These are phyloP conservation scores for Leucosporidium yakuticum DNA, from an alignment of 768 basidiomycete species.

Conservation along the genomic window DNA sequence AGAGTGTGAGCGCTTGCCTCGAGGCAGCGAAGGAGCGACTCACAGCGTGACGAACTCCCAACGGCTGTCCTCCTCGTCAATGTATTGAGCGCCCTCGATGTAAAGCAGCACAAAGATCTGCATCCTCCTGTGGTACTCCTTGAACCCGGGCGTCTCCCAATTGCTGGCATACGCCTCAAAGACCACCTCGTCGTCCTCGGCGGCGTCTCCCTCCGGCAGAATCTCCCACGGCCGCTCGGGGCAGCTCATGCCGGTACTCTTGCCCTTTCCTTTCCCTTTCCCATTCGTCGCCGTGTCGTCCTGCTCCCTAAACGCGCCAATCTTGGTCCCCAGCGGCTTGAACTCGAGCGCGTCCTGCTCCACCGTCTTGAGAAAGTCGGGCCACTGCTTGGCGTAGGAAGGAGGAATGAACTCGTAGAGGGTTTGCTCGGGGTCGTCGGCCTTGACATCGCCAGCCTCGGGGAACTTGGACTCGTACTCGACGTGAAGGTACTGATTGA, in stretches of 20 bases:
- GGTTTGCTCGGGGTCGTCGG: slow-evolving; percentile 79
- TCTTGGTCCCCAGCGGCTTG: slow-evolving; percentile 65
- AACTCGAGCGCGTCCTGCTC: slow-evolving; percentile 73
- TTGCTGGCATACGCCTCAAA: slow-evolving; percentile 90
- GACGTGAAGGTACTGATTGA: slow-evolving; percentile 68
- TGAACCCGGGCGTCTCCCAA: slow-evolving; percentile 79
- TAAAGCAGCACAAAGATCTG: slow-evolving; percentile 90
- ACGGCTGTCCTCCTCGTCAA: slow-evolving; percentile 82
- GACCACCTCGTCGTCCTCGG: slow-evolving; percentile 59
- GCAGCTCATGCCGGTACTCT: slow-evolving; percentile 39
- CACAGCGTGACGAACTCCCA: slow-evolving; percentile 92
- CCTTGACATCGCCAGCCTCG: slow-evolving; percentile 54
- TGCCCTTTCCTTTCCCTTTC: slow-evolving; percentile 56
- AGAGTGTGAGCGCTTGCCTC: not conserved
- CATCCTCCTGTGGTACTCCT: slow-evolving; percentile 84
- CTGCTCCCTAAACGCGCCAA: slow-evolving; percentile 69
- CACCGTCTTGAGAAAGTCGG: slow-evolving; percentile 62
- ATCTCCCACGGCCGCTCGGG: slow-evolving; percentile 27
- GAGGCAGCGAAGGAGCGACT: slow-evolving; percentile 41
- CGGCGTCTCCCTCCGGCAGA: slow-evolving; percentile 44
- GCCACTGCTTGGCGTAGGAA: slow-evolving; percentile 64
- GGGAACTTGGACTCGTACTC: slow-evolving; percentile 60
- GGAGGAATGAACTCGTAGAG: slow-evolving; percentile 70
- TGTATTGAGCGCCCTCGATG: slow-evolving; percentile 92
- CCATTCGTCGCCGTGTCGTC: slow-evolving; percentile 43